Percentiles rank a stretch among this genome's conserved stretches.
Evolutionary conservation across 768 basidiomycete genomes (phyloP).

Genomic region (Russula griseocarnosa): DNA sequence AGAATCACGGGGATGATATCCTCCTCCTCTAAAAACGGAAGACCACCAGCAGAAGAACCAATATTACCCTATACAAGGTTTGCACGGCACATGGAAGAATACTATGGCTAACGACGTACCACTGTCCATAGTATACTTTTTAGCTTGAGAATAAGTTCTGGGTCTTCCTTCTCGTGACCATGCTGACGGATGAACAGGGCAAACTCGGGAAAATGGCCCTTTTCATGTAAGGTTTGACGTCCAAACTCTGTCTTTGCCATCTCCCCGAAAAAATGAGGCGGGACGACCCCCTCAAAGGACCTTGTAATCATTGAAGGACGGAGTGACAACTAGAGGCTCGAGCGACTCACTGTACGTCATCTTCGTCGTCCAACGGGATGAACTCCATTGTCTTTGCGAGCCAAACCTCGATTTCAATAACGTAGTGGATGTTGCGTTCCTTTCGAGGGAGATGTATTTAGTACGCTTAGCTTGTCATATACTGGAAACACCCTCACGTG

Average conservation of each 20-base stretch:
- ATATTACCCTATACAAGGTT: conserved; percentile 72
- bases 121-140: conserved; percentile 98
- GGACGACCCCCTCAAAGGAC: conserved; percentile 82
- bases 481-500: conserved; percentile 51
- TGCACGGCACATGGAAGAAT: conserved; percentile 5
- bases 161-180: conserved; percentile 77
- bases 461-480: not conserved
- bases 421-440: conserved; percentile 93
- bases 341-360: conserved; percentile 51
- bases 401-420: conserved; percentile 90
- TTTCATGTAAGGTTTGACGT: conserved; percentile 84
- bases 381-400: conserved; percentile 72
- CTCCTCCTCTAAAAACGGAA: conserved; percentile 94
- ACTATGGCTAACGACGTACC: conserved; percentile 40
- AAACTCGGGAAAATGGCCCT: conserved; percentile 88
- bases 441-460: conserved; percentile 35
- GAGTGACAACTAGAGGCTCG: not conserved
- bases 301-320: conserved; percentile 35
- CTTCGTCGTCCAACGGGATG: conserved; percentile 50
- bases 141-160: conserved; percentile 78
- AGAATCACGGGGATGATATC: conserved; percentile 88
- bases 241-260: conserved; percentile 96
- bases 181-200: conserved; percentile 87
- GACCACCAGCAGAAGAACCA: conserved; percentile 82
- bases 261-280: conserved; percentile 96